Base-by-base conservation (phyloP, 2,329 filamentous ascomycete species). In the Neurospora crassa region DNA sequence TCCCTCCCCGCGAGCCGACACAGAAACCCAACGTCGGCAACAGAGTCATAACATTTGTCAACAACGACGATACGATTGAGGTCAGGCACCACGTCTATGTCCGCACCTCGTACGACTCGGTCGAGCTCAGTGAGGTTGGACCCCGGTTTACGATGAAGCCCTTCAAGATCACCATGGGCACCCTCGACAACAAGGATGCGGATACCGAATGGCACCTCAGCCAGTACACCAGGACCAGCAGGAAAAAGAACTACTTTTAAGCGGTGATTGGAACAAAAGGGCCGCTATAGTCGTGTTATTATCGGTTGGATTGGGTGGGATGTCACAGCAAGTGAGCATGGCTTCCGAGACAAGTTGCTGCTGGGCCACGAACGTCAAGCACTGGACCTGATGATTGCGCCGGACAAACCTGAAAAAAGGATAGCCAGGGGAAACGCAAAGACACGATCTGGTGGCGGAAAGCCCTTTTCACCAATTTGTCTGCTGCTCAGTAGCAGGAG, bases 151-250 rank as follows among this genome's bases (percentile, higher is more conserved):
- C 94, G n/a, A 96, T 98, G 93, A 87, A 93, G 75, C 84, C 94
- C 70, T 99, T 98, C 79, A 93, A 98, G 83, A 97, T 99, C 73
- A 87, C 94, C 67, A 91, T 91, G 70, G 95, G 96, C 18, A 97
- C 95, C 4, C 84, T 97, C 72, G 96, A 98, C 79, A 97, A 94
- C 78, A 96, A 96, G 81, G 92, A 96, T 75, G 95, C 95, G 4
- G 96, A 99, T 81, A 90, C 96, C 5, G 96, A 99, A 82, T 99
- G 96, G 96, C 92, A 96, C 74, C 85, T 99, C 74, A 96, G 93
- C 73, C 95, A 97, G 79, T 99, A 97, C 81, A 99, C 95, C 10
- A 87, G 96, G 76, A 98, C 95, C 16, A 91, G 91, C 77, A 90
- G 90, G 82, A 98, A 98, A 88, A 97, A 97, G 89, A 93, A 97